A percentile compares a stretch with the other conserved stretches of the same genome.
phyloP scores from a whole-genome alignment of 2,329 filamentous ascomycete genomes.

The Colletotrichum endophyticum region DNA sequence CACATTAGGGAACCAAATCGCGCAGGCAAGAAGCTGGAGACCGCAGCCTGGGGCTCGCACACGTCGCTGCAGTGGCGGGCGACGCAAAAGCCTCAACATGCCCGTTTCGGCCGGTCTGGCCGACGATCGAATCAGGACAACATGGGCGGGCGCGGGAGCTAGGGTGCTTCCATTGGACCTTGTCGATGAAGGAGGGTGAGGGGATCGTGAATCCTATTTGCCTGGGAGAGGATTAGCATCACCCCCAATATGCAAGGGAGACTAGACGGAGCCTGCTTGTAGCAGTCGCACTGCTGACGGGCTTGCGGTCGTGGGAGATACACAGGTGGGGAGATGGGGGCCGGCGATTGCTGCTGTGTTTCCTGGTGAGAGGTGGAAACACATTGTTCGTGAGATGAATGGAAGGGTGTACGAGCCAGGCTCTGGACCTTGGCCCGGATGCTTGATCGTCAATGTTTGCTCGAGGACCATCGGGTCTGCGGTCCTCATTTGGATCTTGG shows the following conservation, averaged over 20 bases:
- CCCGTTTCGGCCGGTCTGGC: constrained; percentile 3
- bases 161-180: neutral
- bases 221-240: neutral
- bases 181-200: neutral
- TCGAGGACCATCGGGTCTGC: neutral
- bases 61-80: neutral
- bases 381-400: neutral
- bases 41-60: neutral
- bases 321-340: neutral
- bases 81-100: neutral
- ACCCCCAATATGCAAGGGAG: neutral
- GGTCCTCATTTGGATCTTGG: neutral
- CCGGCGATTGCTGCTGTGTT: neutral
- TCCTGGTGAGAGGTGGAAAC: neutral
- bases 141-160: neutral
- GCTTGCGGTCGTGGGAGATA: neutral
- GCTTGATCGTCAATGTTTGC: neutral
- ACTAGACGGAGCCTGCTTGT: constrained; percentile 6
- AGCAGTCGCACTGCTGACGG: neutral
- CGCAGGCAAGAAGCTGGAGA: neutral
- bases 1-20: neutral
- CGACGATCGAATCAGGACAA: neutral
- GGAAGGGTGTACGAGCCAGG: neutral
- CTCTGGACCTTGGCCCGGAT: neutral
- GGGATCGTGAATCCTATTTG: neutral